Percentiles rank a stretch among this genome's conserved stretches.
Conservation (phyloP, 257 asterid species). For the Asclepias syriaca region DNA sequence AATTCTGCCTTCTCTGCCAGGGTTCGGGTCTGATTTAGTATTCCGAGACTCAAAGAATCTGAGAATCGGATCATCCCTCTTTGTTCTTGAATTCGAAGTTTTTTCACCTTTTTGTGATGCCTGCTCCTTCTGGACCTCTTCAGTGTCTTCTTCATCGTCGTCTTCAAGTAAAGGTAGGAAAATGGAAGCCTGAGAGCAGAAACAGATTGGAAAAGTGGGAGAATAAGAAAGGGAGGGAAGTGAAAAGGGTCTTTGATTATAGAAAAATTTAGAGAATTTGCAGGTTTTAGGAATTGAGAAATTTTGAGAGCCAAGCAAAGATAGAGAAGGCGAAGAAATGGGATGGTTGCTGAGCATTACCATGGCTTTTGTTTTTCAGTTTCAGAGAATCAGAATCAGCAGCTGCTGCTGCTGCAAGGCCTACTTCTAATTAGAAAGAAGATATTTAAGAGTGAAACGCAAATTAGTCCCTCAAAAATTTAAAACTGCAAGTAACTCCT, state of each 20-base stretch:
- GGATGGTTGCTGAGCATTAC: not conserved
- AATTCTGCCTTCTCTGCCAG: conserved; percentile 47
- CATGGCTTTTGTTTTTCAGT: not conserved
- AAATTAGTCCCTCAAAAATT: too few species aligned
- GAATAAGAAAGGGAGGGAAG: conserved; percentile 27
- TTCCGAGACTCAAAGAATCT: conserved; percentile 56
- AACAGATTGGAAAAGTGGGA: conserved; percentile 22
- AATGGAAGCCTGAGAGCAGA: conserved; percentile 34
- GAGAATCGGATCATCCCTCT: conserved; percentile 56
- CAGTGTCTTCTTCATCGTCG: conserved; percentile 39
- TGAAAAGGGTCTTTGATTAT: conserved; percentile 15
- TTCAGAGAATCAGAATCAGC: not conserved
- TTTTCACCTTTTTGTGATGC: conserved; percentile 12
- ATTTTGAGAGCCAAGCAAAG: conserved; percentile 15
- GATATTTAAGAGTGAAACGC: too few species aligned
- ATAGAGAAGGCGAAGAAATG: conserved; percentile 9
- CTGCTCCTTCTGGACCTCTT: conserved; percentile 19
- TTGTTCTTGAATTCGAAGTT: conserved; percentile 5
- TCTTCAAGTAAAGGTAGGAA: conserved; percentile 65
- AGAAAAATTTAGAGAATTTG: conserved; percentile 25
- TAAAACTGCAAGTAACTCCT: too few species aligned
- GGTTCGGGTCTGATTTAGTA: conserved; percentile 47
- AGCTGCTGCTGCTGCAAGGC: not conserved
- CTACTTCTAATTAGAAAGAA: not conserved
- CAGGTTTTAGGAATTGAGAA: conserved; percentile 21